phyloP scores from a whole-genome alignment of 106 monocot genomes.

The Dendrobium huoshanense region DNA sequence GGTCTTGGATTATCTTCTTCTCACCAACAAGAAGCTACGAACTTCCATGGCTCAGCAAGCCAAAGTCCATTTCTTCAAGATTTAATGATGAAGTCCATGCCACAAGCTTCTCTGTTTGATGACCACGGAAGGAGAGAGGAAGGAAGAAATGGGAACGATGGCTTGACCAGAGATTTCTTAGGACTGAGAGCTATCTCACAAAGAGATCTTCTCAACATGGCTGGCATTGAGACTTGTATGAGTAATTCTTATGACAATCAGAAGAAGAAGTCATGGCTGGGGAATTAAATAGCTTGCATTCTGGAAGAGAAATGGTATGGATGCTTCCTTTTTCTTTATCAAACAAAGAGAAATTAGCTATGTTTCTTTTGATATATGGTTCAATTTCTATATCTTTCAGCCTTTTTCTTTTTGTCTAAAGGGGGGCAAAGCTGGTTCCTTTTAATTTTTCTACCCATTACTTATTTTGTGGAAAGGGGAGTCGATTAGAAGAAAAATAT shows the following conservation, averaged over 20 bases:
- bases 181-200: slow-evolving; percentile 53
- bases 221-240: slow-evolving; percentile 33
- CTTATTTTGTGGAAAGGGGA: neutral
- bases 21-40: neutral
- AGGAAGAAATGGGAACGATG: slow-evolving; percentile 13
- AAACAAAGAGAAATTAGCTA: neutral
- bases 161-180: slow-evolving; percentile 70
- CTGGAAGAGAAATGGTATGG: too few species aligned
- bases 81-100: neutral
- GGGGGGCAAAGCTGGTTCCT: neutral
- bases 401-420: slow-evolving; percentile 1
- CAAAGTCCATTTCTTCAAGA: neutral
- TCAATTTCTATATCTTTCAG: neutral
- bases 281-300: neutral
- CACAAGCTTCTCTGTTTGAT: slow-evolving; percentile 6
- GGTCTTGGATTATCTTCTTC: too few species aligned
- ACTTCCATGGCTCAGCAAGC: neutral
- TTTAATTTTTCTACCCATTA: neutral
- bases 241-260: slow-evolving; percentile 22
- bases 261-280: neutral
- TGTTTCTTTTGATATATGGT: neutral
- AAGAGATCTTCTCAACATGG: slow-evolving; percentile 50
- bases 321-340: too few species aligned
- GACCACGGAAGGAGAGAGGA: slow-evolving; percentile 2
- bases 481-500: too few species aligned